These are phyloP conservation scores for Neofusicoccum ribis DNA, from an alignment of 2,329 filamentous ascomycete genomes.

Conservation along the genomic window DNA sequence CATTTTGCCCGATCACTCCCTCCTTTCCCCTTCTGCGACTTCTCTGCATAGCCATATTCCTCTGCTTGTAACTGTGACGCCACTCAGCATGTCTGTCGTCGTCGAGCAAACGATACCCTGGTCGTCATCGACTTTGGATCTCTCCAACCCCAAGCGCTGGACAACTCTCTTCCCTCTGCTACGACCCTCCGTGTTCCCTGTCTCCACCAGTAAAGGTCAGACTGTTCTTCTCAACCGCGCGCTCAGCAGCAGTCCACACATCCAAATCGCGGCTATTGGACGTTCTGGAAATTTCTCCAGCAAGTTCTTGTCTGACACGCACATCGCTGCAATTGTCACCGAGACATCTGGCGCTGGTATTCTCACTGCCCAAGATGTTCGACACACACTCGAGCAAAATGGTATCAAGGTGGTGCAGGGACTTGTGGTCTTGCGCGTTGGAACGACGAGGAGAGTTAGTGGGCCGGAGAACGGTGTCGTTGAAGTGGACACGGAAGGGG, in stretches of 20 bases:
- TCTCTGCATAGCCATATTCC: not conserved
- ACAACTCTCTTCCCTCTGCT: conserved; percentile 35
- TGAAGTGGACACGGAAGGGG: conserved; percentile 29
- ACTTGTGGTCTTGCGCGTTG: conserved; percentile 31
- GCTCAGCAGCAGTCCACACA: conserved; percentile 26
- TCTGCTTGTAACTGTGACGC: not conserved
- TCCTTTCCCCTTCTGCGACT: too few relatives aligned
- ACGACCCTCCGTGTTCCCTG: conserved; percentile 30
- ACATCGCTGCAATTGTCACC: conserved; percentile 34
- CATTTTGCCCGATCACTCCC: too few relatives aligned
- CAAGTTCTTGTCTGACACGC: conserved; percentile 34
- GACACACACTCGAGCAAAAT: conserved; percentile 26
- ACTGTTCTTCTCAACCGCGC: conserved; percentile 33
- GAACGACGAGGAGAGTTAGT: conserved; percentile 25
- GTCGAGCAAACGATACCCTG: conserved; percentile 39
- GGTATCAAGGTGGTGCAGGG: conserved; percentile 28
- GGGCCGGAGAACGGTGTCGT: conserved; percentile 28
- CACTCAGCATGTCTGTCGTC: conserved; percentile 34
- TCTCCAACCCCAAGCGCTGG: conserved; percentile 33
- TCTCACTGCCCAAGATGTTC: conserved; percentile 30
- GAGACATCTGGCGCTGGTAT: conserved; percentile 27
- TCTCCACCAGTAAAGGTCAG: conserved; percentile 30
- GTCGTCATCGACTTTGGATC: conserved; percentile 27
- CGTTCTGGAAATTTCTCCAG: conserved; percentile 34
- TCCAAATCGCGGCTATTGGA: conserved; percentile 32